Evolutionary conservation across 768 basidiomycete species (phyloP).

Genomic region (Suillus lakei): DNA sequence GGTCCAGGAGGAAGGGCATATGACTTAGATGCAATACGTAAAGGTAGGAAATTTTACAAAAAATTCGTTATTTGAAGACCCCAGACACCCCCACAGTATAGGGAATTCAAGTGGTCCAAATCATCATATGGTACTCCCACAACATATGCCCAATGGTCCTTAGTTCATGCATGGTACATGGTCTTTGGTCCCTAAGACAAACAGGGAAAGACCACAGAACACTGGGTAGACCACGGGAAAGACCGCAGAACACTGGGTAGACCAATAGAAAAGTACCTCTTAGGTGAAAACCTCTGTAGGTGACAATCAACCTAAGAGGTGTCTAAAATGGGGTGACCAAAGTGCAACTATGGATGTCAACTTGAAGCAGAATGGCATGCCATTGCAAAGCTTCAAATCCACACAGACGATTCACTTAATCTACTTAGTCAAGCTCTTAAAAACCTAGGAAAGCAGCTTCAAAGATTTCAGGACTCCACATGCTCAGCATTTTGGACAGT

Average conservation of each 20-base stretch:
- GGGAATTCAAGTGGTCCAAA: not conserved
- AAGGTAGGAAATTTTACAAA: not conserved
- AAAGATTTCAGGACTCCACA: no score
- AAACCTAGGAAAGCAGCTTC: no score
- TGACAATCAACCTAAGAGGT: not conserved
- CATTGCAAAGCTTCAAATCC: no score
- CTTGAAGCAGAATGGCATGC: no score
- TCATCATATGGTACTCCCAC: not conserved
- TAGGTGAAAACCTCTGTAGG: slow-evolving; percentile 4
- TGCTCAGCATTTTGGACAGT: no score
- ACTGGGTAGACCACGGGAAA: no score
- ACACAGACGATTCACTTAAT: no score
- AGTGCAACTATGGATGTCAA: no score
- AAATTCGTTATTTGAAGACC: not conserved
- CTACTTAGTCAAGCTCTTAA: no score
- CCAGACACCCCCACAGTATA: not conserved
- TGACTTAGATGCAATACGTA: not conserved
- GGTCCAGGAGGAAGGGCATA: not conserved
- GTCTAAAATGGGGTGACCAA: slow-evolving; percentile 1
- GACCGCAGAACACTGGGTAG: not conserved
- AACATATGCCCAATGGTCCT: not conserved
- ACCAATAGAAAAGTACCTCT: not conserved
- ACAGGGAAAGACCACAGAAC: no score
- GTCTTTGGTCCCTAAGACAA: not conserved
- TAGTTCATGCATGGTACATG: no score